Conservation (phyloP, 192 early-diverging fungal species). For the Polychytrium aggregatum region DNA sequence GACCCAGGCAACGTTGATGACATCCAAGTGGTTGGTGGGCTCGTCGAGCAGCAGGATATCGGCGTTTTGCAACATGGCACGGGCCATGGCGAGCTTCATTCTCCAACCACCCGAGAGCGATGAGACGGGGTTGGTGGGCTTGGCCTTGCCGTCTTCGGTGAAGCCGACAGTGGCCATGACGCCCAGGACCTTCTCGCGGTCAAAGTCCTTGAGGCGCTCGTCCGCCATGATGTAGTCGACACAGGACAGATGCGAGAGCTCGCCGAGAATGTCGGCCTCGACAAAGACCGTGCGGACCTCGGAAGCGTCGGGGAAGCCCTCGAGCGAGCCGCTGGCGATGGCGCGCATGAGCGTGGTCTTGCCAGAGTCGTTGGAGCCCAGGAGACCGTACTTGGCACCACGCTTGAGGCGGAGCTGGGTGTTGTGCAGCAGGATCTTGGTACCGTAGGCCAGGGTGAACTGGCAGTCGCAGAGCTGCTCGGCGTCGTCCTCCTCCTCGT, state of each 20-base stretch:
- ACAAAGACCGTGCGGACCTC: conserved; percentile 37
- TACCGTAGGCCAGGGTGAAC: conserved; percentile 46
- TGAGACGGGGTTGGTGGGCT: conserved; percentile 29
- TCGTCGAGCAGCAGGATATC: conserved; percentile 84
- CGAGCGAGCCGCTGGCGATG: conserved; percentile 36
- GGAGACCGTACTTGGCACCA: conserved; percentile 67
- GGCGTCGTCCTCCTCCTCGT: conserved; percentile 38
- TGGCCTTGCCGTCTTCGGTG: conserved; percentile 16
- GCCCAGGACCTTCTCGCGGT: conserved; percentile 14
- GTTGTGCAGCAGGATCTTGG: conserved; percentile 44
- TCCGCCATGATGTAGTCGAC: conserved; percentile 36
- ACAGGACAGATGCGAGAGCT: conserved; percentile 24
- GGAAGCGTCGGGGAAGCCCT: conserved; percentile 41
- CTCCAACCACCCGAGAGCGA: conserved; percentile 51
- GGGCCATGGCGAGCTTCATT: conserved; percentile 49
- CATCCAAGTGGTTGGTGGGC: too few relatives aligned
- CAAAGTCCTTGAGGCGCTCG: conserved; percentile 16
- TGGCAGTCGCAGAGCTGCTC: conserved; percentile 43
- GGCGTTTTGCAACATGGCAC: conserved; percentile 55
- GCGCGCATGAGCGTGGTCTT: conserved; percentile 68
- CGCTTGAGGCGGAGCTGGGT: conserved; percentile 50
- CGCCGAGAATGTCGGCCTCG: conserved; percentile 39
- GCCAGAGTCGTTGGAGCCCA: conserved; percentile 70
- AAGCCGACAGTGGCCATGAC: conserved; percentile 37
- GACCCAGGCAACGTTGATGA: conserved; percentile 63